A percentile compares a stretch with the other conserved stretches of the same genome.
Evolutionary conservation across 768 basidiomycete genomes (phyloP).

Genomic region (Megacollybia marginata): DNA sequence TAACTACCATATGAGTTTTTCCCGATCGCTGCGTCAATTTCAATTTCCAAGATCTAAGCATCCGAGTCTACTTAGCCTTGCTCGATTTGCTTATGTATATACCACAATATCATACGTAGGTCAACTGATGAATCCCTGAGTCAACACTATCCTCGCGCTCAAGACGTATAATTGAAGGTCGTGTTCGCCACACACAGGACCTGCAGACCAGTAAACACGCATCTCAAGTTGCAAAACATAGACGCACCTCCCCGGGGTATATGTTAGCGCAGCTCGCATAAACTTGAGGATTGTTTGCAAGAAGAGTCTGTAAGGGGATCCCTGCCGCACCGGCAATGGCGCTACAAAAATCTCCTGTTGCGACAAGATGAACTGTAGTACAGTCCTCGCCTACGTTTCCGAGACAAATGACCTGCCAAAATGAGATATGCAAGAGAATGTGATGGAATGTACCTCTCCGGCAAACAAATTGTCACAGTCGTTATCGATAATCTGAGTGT

Average conservation of each 20-base stretch:
- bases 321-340: slow-evolving; percentile 30
- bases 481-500: slow-evolving; percentile 38
- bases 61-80: too few species aligned
- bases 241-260: slow-evolving; percentile 48
- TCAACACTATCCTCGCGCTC: too few species aligned
- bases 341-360: slow-evolving; percentile 41
- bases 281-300: slow-evolving; percentile 62
- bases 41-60: too few species aligned
- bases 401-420: slow-evolving; percentile 51
- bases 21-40: too few species aligned
- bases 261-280: slow-evolving; percentile 45
- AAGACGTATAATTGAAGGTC: neutral
- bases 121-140: too few species aligned
- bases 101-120: too few species aligned
- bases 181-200: neutral
- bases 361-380: slow-evolving; percentile 36
- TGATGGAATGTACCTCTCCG: slow-evolving; percentile 31
- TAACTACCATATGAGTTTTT: too few species aligned
- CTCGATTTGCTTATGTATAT: too few species aligned
- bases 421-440: slow-evolving; percentile 13
- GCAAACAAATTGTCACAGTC: slow-evolving; percentile 49
- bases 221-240: neutral
- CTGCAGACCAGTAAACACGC: neutral
- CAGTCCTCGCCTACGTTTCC: slow-evolving; percentile 54
- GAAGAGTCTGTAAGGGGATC: slow-evolving; percentile 38